Evolutionary conservation across 2,329 filamentous ascomycete genomes (phyloP).

Genomic region (Coniochaeta prunicola): DNA sequence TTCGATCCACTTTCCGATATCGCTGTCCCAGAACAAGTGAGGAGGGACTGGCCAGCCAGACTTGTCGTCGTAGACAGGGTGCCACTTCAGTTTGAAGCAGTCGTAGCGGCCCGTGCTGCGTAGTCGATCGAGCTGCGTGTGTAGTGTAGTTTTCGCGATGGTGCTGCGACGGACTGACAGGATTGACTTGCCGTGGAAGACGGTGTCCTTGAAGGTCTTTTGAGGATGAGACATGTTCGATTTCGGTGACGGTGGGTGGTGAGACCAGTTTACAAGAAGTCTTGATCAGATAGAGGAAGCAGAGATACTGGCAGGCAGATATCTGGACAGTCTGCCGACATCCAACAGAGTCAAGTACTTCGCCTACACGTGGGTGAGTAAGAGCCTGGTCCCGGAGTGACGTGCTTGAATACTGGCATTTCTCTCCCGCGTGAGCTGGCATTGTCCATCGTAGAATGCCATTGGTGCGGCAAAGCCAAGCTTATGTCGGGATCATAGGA

Average conservation of each 20-base stretch:
- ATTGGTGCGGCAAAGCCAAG: neutral
- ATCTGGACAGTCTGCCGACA: too few species aligned
- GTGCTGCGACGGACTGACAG: conserved; percentile 24
- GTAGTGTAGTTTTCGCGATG: conserved; percentile 30
- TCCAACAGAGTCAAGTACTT: too few species aligned
- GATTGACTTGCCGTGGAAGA: conserved; percentile 26
- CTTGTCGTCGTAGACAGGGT: conserved; percentile 43
- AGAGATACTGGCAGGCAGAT: too few species aligned
- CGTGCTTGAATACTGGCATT: neutral
- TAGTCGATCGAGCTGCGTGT: conserved; percentile 44
- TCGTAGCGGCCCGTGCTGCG: conserved; percentile 48
- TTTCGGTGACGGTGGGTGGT: too few species aligned
- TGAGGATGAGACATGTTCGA: conserved; percentile 24
- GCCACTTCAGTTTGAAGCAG: conserved; percentile 51
- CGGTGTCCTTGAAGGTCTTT: conserved; percentile 25
- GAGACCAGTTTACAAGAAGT: too few species aligned
- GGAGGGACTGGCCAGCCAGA: conserved; percentile 47
- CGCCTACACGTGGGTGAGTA: too few species aligned
- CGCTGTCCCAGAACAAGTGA: conserved; percentile 53
- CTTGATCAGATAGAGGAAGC: too few species aligned
- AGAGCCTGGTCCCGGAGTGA: too few species aligned
- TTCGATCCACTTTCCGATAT: conserved; percentile 54
- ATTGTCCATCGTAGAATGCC: neutral
- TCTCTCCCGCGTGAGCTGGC: neutral
- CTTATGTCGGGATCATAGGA: too few species aligned